Conservation (phyloP, 192 early-diverging fungal genomes). For the Diversispora epigaea region DNA sequence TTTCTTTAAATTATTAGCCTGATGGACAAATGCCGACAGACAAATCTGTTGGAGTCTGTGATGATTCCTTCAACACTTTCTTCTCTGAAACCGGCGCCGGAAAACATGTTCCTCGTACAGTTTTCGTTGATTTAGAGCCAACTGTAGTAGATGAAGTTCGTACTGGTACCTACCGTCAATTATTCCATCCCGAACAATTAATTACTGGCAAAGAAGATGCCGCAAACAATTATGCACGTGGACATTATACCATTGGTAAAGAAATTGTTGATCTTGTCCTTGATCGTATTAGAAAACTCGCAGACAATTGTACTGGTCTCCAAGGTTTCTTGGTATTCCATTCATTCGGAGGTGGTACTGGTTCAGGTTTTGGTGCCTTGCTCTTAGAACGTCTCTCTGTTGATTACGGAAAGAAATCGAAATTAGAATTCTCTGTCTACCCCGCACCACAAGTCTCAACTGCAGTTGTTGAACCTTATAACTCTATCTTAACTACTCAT, state of each 20-base stretch:
- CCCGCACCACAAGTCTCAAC: slow-evolving; percentile 97
- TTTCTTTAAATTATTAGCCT: slow-evolving; percentile 6
- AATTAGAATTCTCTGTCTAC: slow-evolving; percentile 99
- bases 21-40: slow-evolving; percentile 51
- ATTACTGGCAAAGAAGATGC: slow-evolving; percentile 99
- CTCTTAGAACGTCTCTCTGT: slow-evolving; percentile 98
- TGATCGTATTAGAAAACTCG: slow-evolving; percentile 95
- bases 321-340: slow-evolving; percentile 99
- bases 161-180: slow-evolving; percentile 94
- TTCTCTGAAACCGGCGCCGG: slow-evolving; percentile 99
- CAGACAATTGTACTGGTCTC: slow-evolving; percentile 97
- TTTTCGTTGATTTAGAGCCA: slow-evolving; percentile 97
- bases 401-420: slow-evolving; percentile 99
- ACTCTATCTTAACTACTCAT: slow-evolving; percentile 99
- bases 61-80: slow-evolving; percentile 98
- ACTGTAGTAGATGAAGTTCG: slow-evolving; percentile 99
- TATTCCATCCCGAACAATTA: slow-evolving; percentile 85
- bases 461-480: slow-evolving; percentile 97
- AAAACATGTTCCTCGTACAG: slow-evolving; percentile 98
- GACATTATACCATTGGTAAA: slow-evolving; percentile 99
- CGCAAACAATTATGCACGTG: slow-evolving; percentile 99
- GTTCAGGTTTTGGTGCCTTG: slow-evolving; percentile 97
- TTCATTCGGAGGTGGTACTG: slow-evolving; percentile 99
- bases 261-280: slow-evolving; percentile 96
- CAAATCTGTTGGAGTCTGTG: slow-evolving; percentile 73